Evolutionary conservation across 108 stramenopile species (phyloP), one percentile per base, ranked within the genome.

Genomic region (Schizochytrium sp.): DNA sequence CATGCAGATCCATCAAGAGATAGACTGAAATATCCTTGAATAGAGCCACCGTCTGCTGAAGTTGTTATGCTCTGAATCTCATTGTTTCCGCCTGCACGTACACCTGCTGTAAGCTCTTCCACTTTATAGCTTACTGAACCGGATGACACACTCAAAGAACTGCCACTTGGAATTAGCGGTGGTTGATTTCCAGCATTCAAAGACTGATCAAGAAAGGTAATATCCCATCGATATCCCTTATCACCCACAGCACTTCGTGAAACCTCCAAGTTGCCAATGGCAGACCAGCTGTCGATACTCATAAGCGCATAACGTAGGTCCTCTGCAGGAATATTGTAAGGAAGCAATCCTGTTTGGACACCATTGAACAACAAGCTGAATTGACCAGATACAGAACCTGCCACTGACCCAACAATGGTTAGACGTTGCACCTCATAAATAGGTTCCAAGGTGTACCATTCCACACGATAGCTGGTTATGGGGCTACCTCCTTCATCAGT

Each of bases 1-100:
- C 19, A 57, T 19, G 46, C 46, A 4, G 41, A 7, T 3, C 88
- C 88, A 44, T 73, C 93, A 59, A 96, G 95, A 56, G 93, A 91
- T 55, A 94, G 72, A 3, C 94, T 92, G 89, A 94, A 95, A 89
- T 87, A 91, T n/a, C 95, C 95, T n/a, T n/a, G 41, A 38, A 93
- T 58, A 12, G 49, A 2, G 40, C 46, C 89, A 3, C 41, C 15
- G 56, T 88, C 72, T 45, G 89, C 53, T 40, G 61, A 57, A 4
- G 91, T 87, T 13, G 28, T 38, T 1, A 87, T 41, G 17, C 12
- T 44, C n/a, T 87, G 87, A 8, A 87, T 57, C 87, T 87, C 87
- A 5, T 56, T 56, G 56, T 28, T 4, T 12, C 87, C 87, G 56
- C 17, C 87, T 13, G 17, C 28, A 0, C 87, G 87, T 12, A 40